phyloP scores from a whole-genome alignment of 2,329 filamentous ascomycete species.

The Cucurbitaria berberidis region DNA sequence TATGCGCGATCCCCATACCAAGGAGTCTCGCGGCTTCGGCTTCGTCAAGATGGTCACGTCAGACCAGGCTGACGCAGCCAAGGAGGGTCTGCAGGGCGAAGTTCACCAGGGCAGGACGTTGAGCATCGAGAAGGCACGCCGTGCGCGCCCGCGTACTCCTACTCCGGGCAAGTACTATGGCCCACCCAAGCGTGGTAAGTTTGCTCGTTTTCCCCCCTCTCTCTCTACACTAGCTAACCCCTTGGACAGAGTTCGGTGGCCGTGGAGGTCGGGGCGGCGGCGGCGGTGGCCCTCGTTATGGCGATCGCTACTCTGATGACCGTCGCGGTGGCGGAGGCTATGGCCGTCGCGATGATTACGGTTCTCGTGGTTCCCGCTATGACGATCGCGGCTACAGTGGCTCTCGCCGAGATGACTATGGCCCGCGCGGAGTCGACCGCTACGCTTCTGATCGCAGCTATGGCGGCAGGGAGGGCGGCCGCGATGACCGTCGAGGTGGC shows the following conservation, averaged over 20 bases:
- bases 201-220: neutral
- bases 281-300: constrained; percentile 56
- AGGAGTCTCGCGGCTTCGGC: constrained; percentile 97
- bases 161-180: constrained; percentile 99
- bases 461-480: constrained; percentile 58
- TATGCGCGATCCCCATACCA: constrained; percentile 98
- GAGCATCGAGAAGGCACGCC: constrained; percentile 98
- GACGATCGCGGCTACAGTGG: constrained; percentile 60
- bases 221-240: constrained; percentile 17
- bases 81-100: constrained; percentile 94
- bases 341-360: constrained; percentile 56
- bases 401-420: constrained; percentile 56
- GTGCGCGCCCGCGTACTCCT: constrained; percentile 90
- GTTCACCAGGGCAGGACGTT: constrained; percentile 92
- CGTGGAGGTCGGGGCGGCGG: constrained; percentile 57
- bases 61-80: constrained; percentile 94
- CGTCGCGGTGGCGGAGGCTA: constrained; percentile 56
- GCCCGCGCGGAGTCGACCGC: constrained; percentile 54
- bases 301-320: constrained; percentile 55
- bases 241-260: constrained; percentile 51
- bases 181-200: constrained; percentile 92
- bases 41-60: constrained; percentile 99
- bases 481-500: constrained; percentile 59
- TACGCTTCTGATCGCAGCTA: constrained; percentile 67
- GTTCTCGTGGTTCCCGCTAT: constrained; percentile 48